Evolutionary conservation across 2,329 filamentous ascomycete genomes (phyloP).

Genomic region (Mariannaea elegans): DNA sequence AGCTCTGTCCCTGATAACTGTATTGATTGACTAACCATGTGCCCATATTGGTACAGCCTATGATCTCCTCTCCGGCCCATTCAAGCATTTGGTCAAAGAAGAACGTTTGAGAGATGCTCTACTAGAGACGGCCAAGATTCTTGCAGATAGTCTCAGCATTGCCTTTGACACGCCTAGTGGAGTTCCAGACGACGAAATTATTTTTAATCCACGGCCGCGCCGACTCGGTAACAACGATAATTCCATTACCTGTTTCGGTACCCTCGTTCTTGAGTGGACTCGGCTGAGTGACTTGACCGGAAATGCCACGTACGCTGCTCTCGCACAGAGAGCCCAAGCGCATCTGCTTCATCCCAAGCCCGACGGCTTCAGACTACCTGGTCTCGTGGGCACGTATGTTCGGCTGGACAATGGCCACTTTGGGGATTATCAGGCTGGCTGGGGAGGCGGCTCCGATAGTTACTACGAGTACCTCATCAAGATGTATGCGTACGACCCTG

Average conservation of each 20-base stretch:
- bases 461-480: constrained; percentile 36
- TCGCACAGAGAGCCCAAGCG: constrained; percentile 24
- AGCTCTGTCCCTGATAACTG: neutral
- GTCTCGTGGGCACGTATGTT: constrained; percentile 24
- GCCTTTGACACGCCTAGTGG: constrained; percentile 33
- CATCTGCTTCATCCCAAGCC: constrained; percentile 28
- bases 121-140: neutral
- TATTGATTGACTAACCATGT: neutral
- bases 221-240: constrained; percentile 27
- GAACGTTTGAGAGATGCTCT: neutral
- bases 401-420: constrained; percentile 18
- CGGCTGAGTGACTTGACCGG: constrained; percentile 26
- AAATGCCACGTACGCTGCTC: constrained; percentile 21
- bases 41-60: constrained; percentile 14
- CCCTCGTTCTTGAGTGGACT: constrained; percentile 33
- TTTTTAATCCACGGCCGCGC: constrained; percentile 21
- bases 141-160: constrained; percentile 28
- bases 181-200: constrained; percentile 30
- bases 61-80: constrained; percentile 25
- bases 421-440: constrained; percentile 30
- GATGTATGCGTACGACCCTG: constrained; percentile 34
- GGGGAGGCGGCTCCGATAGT: constrained; percentile 32
- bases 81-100: constrained; percentile 17
- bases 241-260: constrained; percentile 31
- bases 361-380: constrained; percentile 22